A percentile compares a stretch with the other conserved stretches of the same genome.
Evolutionary conservation across 805 yeast genomes (phyloP).

Genomic region (Naumovozyma dairenensis): DNA sequence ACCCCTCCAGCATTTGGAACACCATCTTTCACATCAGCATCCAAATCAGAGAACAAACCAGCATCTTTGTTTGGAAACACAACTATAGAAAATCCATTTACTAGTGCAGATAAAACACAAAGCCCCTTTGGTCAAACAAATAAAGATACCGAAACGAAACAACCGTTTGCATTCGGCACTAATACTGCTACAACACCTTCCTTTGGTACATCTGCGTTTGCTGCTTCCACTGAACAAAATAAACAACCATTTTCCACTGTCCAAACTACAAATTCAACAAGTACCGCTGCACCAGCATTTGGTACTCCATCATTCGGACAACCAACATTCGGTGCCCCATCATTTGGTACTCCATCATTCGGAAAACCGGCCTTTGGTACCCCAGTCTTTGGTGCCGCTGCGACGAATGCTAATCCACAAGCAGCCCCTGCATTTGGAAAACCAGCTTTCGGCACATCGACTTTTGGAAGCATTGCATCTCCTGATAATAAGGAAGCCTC

Average conservation of each 20-base stretch:
- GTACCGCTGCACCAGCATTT: slow-evolving; percentile 10
- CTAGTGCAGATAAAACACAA: too few relatives aligned
- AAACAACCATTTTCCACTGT: slow-evolving; percentile 1
- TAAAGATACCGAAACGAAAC: too few relatives aligned
- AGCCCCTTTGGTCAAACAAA: slow-evolving; percentile 5
- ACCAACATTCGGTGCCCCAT: slow-evolving; percentile 8
- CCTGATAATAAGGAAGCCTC: slow-evolving; percentile 17
- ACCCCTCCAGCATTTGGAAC: not conserved
- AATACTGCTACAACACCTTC: slow-evolving; percentile 9
- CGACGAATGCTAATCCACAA: too few relatives aligned
- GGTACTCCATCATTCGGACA: slow-evolving; percentile 18
- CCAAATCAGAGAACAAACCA: not conserved
- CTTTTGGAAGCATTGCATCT: slow-evolving; percentile 18
- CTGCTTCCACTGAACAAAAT: slow-evolving; percentile 15
- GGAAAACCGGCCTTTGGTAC: slow-evolving; percentile 1
- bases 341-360: slow-evolving; percentile 10
- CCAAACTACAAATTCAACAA: not conserved
- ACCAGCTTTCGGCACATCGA: slow-evolving; percentile 19
- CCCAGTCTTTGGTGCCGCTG: slow-evolving; percentile 10
- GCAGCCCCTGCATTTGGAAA: slow-evolving; percentile 15
- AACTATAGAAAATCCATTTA: not conserved
- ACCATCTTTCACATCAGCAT: not conserved
- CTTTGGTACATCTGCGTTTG: slow-evolving; percentile 23
- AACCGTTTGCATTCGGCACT: too few relatives aligned
- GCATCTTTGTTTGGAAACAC: not conserved